phyloP scores from a whole-genome alignment of 2,329 filamentous ascomycete genomes.

The Aspergillus sp. region DNA sequence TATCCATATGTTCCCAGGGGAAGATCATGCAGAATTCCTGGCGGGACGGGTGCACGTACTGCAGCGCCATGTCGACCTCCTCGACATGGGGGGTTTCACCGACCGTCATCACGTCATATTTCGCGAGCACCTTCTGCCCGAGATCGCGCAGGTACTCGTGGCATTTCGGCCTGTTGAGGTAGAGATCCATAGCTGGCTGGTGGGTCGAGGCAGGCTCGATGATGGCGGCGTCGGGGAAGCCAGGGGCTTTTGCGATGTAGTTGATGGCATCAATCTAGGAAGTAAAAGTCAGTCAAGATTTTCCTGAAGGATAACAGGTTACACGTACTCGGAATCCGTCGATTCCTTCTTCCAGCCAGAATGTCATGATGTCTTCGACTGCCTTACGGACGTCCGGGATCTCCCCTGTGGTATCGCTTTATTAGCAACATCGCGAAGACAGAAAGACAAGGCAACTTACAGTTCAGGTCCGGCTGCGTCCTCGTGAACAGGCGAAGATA shows the following conservation, averaged over 20 bases:
- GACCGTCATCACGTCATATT: slow-evolving; percentile 57
- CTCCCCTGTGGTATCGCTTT: slow-evolving; percentile 50
- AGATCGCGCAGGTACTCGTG: slow-evolving; percentile 59
- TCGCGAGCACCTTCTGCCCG: slow-evolving; percentile 41
- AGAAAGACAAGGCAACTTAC: slow-evolving; percentile 29
- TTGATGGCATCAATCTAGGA: slow-evolving; percentile 62
- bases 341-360: slow-evolving; percentile 74
- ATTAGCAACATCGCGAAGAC: neutral
- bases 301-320: neutral
- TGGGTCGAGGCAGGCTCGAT: slow-evolving; percentile 48
- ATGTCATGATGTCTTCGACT: slow-evolving; percentile 68
- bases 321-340: slow-evolving; percentile 65
- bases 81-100: slow-evolving; percentile 58
- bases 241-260: slow-evolving; percentile 64
- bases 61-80: slow-evolving; percentile 56
- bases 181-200: slow-evolving; percentile 63
- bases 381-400: slow-evolving; percentile 64
- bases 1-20: slow-evolving; percentile 46
- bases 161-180: slow-evolving; percentile 57
- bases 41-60: slow-evolving; percentile 55
- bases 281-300: neutral
- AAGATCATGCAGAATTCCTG: slow-evolving; percentile 71
- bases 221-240: slow-evolving; percentile 49
- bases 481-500: slow-evolving; percentile 73
- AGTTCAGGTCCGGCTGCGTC: slow-evolving; percentile 80